A percentile compares a stretch with the other conserved stretches of the same genome.
Conservation (phyloP, 148 eudicot genomes). For the Amaranthus hypochondriacus region DNA sequence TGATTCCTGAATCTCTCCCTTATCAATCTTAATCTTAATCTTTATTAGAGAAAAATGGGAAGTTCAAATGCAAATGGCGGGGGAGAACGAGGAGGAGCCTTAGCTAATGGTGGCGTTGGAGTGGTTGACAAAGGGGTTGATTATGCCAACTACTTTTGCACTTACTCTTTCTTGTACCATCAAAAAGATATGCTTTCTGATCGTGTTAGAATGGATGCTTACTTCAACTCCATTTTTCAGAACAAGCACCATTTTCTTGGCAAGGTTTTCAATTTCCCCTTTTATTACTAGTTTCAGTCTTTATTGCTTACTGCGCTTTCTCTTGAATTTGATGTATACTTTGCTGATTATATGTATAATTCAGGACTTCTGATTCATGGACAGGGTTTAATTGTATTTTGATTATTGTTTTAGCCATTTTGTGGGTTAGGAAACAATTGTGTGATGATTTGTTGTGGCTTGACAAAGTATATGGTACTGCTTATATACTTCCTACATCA, state of each 20-base stretch:
- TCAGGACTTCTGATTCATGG: not conserved
- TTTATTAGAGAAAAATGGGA: slow-evolving; percentile 27
- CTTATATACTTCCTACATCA: too few relatives aligned
- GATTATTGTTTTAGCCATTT: too few relatives aligned
- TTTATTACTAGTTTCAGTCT: not conserved
- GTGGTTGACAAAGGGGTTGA: slow-evolving; percentile 82
- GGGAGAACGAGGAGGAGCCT: slow-evolving; percentile 23
- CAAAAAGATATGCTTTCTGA: slow-evolving; percentile 99
- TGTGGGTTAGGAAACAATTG: too few relatives aligned
- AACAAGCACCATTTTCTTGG: slow-evolving; percentile 77
- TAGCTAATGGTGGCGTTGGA: slow-evolving; percentile 19
- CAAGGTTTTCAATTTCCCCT: slow-evolving; percentile 40
- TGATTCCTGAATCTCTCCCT: too few relatives aligned
- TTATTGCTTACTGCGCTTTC: not conserved
- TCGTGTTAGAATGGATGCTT: slow-evolving; percentile 92
- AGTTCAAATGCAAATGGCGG: slow-evolving; percentile 35
- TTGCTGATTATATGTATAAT: not conserved
- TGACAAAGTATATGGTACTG: too few relatives aligned
- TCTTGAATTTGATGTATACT: not conserved
- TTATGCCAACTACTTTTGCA: slow-evolving; percentile 93
- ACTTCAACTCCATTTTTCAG: slow-evolving; percentile 63
- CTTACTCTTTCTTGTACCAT: slow-evolving; percentile 85
- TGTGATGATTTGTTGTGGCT: too few relatives aligned
- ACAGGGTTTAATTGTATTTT: not conserved
- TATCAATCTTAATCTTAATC: too few relatives aligned